Evolutionary conservation across 306 rosid genomes (phyloP), one percentile per base, ranked within the genome.

Genomic region (Glycine latifolia): DNA sequence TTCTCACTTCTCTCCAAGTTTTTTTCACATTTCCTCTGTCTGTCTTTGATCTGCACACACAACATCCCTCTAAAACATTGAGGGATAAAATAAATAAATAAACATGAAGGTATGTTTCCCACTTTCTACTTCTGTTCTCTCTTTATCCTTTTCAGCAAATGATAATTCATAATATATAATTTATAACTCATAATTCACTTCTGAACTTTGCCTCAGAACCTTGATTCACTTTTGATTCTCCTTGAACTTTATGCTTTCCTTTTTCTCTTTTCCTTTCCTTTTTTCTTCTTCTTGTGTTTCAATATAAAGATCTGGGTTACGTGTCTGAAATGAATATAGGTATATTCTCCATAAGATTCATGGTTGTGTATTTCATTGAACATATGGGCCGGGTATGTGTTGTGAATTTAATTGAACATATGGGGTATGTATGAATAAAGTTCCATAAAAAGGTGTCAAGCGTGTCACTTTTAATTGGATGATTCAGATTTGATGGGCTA

Each of bases 51-150:
- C 88, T 84, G 73, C 80, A 4, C 47, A 14, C 11, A 55, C 79
- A 75, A 55, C 79, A 75, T 66, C 85, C 79, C 77, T 49, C 39
- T 41, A 58, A 44, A 52, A 14, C 61, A 47, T 47, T 71, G 75
- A 59, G 71, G 71, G 31, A 1, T 14, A 62, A 49, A 76, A 20
- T 13, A 37, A 43, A 43, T n/a, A n/a, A n/a, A n/a, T n/a, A 43
- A 43, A 37, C 49, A 91, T 93, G 97, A 93, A 93, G 97, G 97
- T 93, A 73, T 80, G 87, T 81, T 87, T 70, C 81, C 63, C 26
- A 17, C 85, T 77, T 85, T 85, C 67, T 35, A 26, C 11, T 86
- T 79, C 71, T 10, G 20, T 43, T 48, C 44, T 31, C 43, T 77
- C 54, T 46, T 31, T 46, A 37, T 1, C 12, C 48, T 53, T 76